Percentiles rank a stretch among this genome's conserved stretches.
These are phyloP conservation scores for Mentha longifolia DNA, from an alignment of 257 asterid species.

Conservation along the genomic window DNA sequence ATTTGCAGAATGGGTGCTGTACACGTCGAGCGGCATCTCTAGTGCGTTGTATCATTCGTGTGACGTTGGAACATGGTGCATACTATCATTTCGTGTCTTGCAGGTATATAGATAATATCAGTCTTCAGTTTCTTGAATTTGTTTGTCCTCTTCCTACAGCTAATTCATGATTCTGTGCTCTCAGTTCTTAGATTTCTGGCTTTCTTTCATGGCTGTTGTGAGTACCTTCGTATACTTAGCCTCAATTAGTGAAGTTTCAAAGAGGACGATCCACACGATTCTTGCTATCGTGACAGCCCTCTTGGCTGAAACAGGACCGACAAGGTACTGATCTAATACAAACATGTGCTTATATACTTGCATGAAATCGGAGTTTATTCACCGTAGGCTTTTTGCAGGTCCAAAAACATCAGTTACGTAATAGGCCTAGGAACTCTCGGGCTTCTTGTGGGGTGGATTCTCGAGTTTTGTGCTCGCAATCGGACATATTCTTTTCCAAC, in stretches of 20 bases:
- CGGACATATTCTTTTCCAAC: constrained; percentile 50
- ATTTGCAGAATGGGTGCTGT: constrained; percentile 96
- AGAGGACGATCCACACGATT: constrained; percentile 86
- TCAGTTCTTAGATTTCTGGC: constrained; percentile 98
- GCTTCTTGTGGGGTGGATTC: constrained; percentile 75
- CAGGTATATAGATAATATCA: constrained; percentile 62
- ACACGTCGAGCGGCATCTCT: constrained; percentile 86
- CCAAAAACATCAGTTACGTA: constrained; percentile 69
- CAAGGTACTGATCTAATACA: constrained; percentile 53
- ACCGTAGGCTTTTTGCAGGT: constrained; percentile 53
- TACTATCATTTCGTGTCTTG: constrained; percentile 67
- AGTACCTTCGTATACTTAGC: constrained; percentile 87
- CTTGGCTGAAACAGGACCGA: constrained; percentile 92
- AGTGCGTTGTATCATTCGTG: constrained; percentile 96
- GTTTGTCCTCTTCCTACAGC: neutral
- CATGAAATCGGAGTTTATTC: constrained; percentile 25
- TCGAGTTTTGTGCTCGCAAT: constrained; percentile 67
- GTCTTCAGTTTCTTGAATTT: neutral
- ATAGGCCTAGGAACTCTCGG: constrained; percentile 73
- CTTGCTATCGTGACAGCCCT: constrained; percentile 91
- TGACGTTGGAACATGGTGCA: constrained; percentile 97
- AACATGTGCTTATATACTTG: neutral
- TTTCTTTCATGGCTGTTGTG: constrained; percentile 97
- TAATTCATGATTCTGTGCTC: constrained; percentile 26
- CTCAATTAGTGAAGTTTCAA: constrained; percentile 70